Conservation (phyloP, 371 early-diverging fungal species). For the Saksenaea vasiformis region DNA sequence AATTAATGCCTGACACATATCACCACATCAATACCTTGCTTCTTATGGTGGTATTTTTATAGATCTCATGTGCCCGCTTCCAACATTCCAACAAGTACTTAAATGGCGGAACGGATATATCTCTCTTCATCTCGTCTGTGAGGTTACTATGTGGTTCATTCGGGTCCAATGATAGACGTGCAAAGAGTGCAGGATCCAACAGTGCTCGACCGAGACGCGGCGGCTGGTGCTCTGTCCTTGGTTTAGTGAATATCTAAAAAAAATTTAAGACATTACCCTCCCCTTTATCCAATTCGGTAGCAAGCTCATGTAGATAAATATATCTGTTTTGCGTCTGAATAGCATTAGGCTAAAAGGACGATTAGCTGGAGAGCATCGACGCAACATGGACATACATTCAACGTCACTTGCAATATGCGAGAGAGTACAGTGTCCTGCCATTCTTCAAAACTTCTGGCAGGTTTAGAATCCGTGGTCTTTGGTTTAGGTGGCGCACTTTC, state of each 20-base stretch:
- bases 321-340: slow-evolving; percentile 38
- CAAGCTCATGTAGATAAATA: slow-evolving; percentile 39
- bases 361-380: neutral
- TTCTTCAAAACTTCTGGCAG: slow-evolving; percentile 71
- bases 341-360: slow-evolving; percentile 17
- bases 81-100: slow-evolving; percentile 83
- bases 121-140: slow-evolving; percentile 43
- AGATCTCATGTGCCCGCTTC: slow-evolving; percentile 65
- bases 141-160: slow-evolving; percentile 42
- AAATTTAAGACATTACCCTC: slow-evolving; percentile 21
- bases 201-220: slow-evolving; percentile 50
- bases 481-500: neutral
- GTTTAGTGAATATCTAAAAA: neutral
- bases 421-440: slow-evolving; percentile 88
- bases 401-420: slow-evolving; percentile 79
- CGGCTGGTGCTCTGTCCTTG: slow-evolving; percentile 38
- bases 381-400: slow-evolving; percentile 60
- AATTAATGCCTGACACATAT: neutral
- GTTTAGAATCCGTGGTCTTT: slow-evolving; percentile 13
- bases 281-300: slow-evolving; percentile 45
- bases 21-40: slow-evolving; percentile 39
- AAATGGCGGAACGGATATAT: slow-evolving; percentile 55
- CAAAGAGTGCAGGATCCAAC: slow-evolving; percentile 77
- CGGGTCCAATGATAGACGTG: slow-evolving; percentile 73
- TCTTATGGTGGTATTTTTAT: slow-evolving; percentile 45